Conservation (phyloP, 495 filamentous ascomycete genomes). For the Xylaria intraflava region DNA sequence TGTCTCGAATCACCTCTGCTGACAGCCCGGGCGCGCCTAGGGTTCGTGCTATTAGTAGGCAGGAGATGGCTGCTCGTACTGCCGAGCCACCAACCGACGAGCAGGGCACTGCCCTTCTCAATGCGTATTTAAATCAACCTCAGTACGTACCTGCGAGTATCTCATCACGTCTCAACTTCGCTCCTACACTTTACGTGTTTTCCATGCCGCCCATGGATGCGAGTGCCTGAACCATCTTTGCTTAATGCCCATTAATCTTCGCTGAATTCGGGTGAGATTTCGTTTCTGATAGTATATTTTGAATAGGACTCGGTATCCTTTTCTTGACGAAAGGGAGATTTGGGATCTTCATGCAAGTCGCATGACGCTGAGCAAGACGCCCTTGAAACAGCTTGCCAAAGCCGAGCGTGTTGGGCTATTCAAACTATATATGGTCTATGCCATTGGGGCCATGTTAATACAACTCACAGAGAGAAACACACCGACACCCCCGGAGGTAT, state of each 20-base stretch:
- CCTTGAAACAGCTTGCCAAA: conserved; percentile 16
- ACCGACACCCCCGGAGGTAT: conserved; percentile 36
- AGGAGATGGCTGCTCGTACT: conserved; percentile 35
- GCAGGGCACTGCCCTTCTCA: conserved; percentile 39
- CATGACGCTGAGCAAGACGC: conserved; percentile 36
- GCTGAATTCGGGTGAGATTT: not conserved
- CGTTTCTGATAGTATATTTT: not conserved
- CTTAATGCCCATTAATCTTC: no score
- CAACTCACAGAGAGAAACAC: conserved; percentile 43
- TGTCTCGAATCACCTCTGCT: conserved; percentile 23
- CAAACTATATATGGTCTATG: conserved; percentile 48
- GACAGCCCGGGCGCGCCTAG: conserved; percentile 21
- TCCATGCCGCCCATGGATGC: not conserved
- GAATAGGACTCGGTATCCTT: conserved; percentile 38
- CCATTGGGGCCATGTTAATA: conserved; percentile 46
- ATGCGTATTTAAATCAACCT: conserved; percentile 41
- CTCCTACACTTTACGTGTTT: not conserved
- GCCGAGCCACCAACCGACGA: conserved; percentile 46
- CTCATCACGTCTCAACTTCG: not conserved
- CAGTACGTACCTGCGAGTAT: conserved; percentile 20
- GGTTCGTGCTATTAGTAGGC: conserved; percentile 6
- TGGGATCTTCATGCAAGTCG: conserved; percentile 41
- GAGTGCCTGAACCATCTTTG: no score
- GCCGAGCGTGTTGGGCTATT: conserved; percentile 45
- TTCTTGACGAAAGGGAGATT: conserved; percentile 41